Conservation (phyloP, 176 grass and related monocot genomes). For the Pontederia crassipes region DNA sequence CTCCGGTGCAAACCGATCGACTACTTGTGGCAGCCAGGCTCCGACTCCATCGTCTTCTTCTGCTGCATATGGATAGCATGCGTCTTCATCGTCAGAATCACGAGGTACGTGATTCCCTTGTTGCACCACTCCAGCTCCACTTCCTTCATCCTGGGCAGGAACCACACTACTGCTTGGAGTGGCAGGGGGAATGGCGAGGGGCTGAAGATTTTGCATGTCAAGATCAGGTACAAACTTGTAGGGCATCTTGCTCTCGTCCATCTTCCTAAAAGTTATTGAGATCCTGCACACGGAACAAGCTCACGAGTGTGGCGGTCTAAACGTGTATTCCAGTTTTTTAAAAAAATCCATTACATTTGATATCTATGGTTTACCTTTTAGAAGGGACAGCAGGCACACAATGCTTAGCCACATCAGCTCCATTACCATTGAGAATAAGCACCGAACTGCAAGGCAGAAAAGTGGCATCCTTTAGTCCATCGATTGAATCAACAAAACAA, state of each 20-base stretch:
- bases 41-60: no score
- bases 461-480: no score
- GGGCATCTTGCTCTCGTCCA: conserved; percentile 30
- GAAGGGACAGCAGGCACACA: conserved; percentile 48
- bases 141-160: no score
- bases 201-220: conserved; percentile 21
- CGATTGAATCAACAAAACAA: no score
- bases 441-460: conserved; percentile 26
- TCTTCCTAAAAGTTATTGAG: conserved; percentile 66
- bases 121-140: no score
- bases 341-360: background rate
- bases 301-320: background rate
- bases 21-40: no score
- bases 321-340: background rate
- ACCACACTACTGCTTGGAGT: no score
- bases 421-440: conserved; percentile 45
- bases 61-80: no score
- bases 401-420: conserved; percentile 57
- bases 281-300: conserved; percentile 27
- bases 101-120: no score
- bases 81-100: no score
- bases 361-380: conserved; percentile 19
- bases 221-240: conserved; percentile 22
- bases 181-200: background rate
- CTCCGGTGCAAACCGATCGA: no score